Conservation (phyloP, 352 stramenopile species). For the Pythium folliculosum region DNA sequence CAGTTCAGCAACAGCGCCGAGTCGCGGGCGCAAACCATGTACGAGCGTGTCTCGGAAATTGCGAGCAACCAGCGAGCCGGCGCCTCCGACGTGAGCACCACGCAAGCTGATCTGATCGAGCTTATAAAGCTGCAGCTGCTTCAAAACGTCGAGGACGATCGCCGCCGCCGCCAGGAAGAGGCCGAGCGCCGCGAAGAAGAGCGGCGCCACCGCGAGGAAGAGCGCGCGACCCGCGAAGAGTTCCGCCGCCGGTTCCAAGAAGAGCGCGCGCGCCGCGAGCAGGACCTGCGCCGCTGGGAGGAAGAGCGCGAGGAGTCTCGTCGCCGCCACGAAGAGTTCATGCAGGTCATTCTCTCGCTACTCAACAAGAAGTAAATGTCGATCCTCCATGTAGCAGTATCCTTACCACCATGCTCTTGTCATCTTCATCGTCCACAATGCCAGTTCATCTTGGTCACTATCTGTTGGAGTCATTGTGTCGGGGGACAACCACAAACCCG, state of each 20-base stretch:
- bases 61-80: neutral
- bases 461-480: neutral
- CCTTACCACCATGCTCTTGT: neutral
- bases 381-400: neutral
- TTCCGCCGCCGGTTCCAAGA: conserved; percentile 27
- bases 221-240: conserved; percentile 23
- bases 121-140: conserved; percentile 31
- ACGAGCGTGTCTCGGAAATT: conserved; percentile 1
- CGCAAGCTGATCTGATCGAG: conserved; percentile 21
- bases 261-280: conserved; percentile 21
- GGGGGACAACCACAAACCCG: neutral
- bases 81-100: neutral
- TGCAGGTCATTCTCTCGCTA: conserved; percentile 27
- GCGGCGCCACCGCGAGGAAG: conserved; percentile 22
- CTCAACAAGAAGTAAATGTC: conserved; percentile 16
- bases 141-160: conserved; percentile 26
- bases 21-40: conserved; percentile 5
- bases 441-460: conserved; percentile 1
- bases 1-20: neutral
- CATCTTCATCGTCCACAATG: neutral
- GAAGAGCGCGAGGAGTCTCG: conserved; percentile 23
- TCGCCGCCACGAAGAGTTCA: conserved; percentile 26
- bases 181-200: conserved; percentile 22
- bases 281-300: conserved; percentile 27
- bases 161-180: conserved; percentile 16